These are phyloP conservation scores for Mycena metata DNA, from an alignment of 768 basidiomycete species.

Conservation along the genomic window DNA sequence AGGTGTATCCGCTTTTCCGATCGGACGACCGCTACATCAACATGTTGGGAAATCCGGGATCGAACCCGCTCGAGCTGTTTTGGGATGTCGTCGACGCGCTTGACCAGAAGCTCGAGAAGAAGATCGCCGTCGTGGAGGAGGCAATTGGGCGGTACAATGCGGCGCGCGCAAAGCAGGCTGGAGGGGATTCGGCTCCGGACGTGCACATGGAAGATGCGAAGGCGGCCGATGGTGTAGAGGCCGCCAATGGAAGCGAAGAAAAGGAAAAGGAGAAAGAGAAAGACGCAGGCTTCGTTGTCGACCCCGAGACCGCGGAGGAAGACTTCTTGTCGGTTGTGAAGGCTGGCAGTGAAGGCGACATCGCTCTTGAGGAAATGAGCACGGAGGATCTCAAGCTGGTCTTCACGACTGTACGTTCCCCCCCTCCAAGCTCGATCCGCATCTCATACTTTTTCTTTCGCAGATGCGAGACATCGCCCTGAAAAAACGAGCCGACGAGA, in stretches of 20 bases:
- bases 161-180: constrained; percentile 46
- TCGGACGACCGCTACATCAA: constrained; percentile 87
- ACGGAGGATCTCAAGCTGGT: constrained; percentile 69
- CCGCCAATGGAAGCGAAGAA: constrained; percentile 39
- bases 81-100: constrained; percentile 93
- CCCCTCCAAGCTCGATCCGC: constrained; percentile 1
- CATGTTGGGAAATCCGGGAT: constrained; percentile 94
- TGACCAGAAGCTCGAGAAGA: constrained; percentile 87
- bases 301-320: constrained; percentile 72
- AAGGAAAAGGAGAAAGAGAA: constrained; percentile 42
- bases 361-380: constrained; percentile 60
- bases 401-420: constrained; percentile 70
- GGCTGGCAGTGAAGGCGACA: constrained; percentile 61
- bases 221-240: constrained; percentile 40
- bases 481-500: constrained; percentile 88
- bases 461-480: constrained; percentile 81
- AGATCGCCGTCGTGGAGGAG: constrained; percentile 76
- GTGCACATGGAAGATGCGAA: constrained; percentile 47
- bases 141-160: constrained; percentile 68
- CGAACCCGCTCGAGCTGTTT: constrained; percentile 95
- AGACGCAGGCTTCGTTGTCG: constrained; percentile 55
- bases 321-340: constrained; percentile 73
- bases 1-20: constrained; percentile 82
- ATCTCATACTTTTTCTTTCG: constrained; percentile 8
- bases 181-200: constrained; percentile 48